phyloP scores from a whole-genome alignment of 768 basidiomycete genomes.

The Amylocystis lapponica region DNA sequence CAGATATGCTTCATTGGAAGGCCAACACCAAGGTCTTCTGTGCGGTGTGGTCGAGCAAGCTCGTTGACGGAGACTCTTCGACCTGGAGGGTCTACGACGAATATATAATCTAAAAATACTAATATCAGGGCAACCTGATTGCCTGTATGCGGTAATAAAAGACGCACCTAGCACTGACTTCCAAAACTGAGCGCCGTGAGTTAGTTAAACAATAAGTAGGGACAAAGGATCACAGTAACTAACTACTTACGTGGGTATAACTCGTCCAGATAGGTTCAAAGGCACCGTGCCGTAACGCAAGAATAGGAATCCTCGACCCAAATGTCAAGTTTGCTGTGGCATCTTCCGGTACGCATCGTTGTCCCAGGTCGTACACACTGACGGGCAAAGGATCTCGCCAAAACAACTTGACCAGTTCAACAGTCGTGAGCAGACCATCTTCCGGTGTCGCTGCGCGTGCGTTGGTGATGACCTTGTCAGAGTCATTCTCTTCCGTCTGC shows the following conservation, averaged over 20 bases:
- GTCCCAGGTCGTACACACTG: conserved; percentile 67
- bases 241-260: conserved; percentile 46
- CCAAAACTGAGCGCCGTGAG: conserved; percentile 50
- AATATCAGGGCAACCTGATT: conserved; percentile 3
- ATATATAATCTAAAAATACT: conserved; percentile 76
- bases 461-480: conserved; percentile 68
- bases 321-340: conserved; percentile 34
- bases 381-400: conserved; percentile 31
- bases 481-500: conserved; percentile 41
- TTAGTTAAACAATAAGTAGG: background rate
- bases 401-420: conserved; percentile 52
- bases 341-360: conserved; percentile 13
- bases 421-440: conserved; percentile 66
- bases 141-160: background rate
- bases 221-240: background rate
- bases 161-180: conserved; percentile 66
- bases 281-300: conserved; percentile 42
- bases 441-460: conserved; percentile 50
- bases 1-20: conserved; percentile 76
- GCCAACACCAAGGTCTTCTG: conserved; percentile 58
- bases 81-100: conserved; percentile 50
- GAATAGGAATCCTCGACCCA: conserved; percentile 40
- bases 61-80: conserved; percentile 35
- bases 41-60: conserved; percentile 57
- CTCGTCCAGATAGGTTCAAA: conserved; percentile 84